A percentile compares a stretch with the other conserved stretches of the same genome.
Conservation (phyloP, 2,329 filamentous ascomycete species). For the Achaetomium macrosporum region DNA sequence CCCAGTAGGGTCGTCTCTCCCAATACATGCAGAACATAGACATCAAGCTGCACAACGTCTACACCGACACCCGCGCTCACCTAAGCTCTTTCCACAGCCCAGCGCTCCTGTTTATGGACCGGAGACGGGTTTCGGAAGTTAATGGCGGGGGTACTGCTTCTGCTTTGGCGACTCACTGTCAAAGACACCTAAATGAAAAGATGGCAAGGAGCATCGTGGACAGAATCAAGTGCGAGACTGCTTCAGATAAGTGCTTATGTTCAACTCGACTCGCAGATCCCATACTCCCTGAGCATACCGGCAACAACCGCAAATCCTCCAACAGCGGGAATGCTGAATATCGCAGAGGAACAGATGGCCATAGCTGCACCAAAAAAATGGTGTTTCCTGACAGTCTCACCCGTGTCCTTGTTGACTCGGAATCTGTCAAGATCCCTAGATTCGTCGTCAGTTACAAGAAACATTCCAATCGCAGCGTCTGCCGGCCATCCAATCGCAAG, state of each 20-base stretch:
- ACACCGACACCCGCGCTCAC: too few species aligned
- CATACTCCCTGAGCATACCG: background rate
- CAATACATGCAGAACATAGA: too few species aligned
- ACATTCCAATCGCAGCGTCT: background rate
- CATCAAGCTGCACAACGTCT: too few species aligned
- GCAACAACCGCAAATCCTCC: background rate
- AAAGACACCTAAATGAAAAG: background rate
- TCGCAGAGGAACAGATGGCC: background rate
- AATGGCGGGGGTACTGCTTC: too few species aligned
- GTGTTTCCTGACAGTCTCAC: too few species aligned
- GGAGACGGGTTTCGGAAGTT: too few species aligned
- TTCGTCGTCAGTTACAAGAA: background rate
- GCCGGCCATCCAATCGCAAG: background rate
- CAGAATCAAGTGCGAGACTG: background rate
- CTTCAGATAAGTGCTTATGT: background rate
- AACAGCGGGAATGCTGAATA: background rate
- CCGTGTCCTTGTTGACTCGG: too few species aligned
- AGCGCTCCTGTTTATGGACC: too few species aligned
- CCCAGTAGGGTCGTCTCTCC: too few species aligned
- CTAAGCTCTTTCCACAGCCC: too few species aligned
- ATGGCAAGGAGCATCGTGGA: background rate
- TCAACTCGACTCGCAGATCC: background rate
- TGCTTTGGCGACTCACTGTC: too few species aligned
- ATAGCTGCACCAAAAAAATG: background rate
- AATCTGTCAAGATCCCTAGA: too few species aligned